These are phyloP conservation scores for Chlorella sp. DNA, from an alignment of 139 green algal species.

Conservation along the genomic window DNA sequence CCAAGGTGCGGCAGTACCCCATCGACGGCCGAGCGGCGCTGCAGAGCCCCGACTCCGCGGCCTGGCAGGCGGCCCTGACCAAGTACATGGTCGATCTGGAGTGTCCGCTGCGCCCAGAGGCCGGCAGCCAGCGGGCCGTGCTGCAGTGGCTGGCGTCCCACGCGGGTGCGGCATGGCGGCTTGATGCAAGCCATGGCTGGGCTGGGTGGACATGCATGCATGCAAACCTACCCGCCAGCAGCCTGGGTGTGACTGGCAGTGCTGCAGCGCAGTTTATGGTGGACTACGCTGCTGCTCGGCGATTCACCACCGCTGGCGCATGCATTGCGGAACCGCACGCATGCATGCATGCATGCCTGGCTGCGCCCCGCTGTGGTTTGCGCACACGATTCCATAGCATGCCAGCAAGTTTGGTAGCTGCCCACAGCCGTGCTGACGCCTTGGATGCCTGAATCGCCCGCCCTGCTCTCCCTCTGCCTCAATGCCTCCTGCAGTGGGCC, in stretches of 20 bases:
- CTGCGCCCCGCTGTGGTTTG: neutral
- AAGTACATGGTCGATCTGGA: conserved; percentile 61
- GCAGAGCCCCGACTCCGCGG: neutral
- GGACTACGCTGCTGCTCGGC: too few relatives aligned
- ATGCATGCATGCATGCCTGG: neutral
- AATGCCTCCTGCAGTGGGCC: conserved; percentile 11
- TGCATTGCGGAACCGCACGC: neutral
- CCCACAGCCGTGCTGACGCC: too few relatives aligned
- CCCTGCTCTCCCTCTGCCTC: too few relatives aligned
- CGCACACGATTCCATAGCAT: too few relatives aligned
- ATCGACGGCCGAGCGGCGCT: conserved; percentile 31
- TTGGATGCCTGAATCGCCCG: neutral
- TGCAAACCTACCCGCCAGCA: neutral
- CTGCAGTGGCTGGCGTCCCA: conserved; percentile 55
- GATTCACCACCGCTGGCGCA: too few relatives aligned
- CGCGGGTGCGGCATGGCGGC: conserved; percentile 17
- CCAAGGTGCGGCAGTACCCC: conserved; percentile 49
- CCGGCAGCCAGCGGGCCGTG: neutral
- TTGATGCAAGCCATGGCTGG: neutral
- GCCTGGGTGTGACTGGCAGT: too few relatives aligned
- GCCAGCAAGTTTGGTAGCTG: too few relatives aligned
- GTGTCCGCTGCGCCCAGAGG: conserved; percentile 44
- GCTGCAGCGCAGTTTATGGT: too few relatives aligned
- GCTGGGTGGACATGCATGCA: neutral
- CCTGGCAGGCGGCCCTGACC: conserved; percentile 23